Conservation (phyloP, 176 grass and related monocot genomes). For the Oryza rufipogon region DNA sequence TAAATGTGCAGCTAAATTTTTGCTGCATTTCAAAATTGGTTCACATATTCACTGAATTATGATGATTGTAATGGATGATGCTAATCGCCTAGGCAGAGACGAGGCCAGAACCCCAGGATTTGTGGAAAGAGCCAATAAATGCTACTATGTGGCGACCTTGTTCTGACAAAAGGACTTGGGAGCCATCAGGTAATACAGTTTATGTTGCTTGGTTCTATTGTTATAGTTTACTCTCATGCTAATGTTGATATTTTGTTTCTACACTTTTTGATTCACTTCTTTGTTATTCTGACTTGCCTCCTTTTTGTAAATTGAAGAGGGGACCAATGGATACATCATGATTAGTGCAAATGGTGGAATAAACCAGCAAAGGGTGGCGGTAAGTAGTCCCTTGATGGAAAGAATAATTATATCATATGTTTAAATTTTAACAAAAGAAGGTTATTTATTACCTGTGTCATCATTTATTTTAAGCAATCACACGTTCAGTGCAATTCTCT, state of each 20-base stretch:
- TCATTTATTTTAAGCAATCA: conserved; percentile 19
- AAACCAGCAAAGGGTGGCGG: conserved; percentile 97
- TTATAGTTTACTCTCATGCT: conserved; percentile 21
- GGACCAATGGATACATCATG: conserved; percentile 78
- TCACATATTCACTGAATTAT: background rate
- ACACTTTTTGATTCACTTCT: background rate
- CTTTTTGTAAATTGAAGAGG: conserved; percentile 48
- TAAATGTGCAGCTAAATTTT: conserved; percentile 6
- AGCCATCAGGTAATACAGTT: conserved; percentile 52
- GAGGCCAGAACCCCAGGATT: conserved; percentile 71
- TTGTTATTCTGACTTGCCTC: conserved; percentile 18
- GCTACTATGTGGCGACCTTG: conserved; percentile 83
- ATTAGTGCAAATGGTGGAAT: conserved; percentile 98
- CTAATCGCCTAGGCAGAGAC: conserved; percentile 78
- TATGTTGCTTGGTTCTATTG: background rate
- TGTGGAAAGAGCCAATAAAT: conserved; percentile 85
- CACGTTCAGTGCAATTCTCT: conserved; percentile 2
- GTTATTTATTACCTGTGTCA: background rate
- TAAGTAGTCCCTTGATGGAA: conserved; percentile 44
- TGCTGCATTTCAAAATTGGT: conserved; percentile 10
- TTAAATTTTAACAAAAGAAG: background rate
- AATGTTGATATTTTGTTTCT: conserved; percentile 7
- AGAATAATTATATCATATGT: background rate
- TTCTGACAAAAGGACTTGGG: conserved; percentile 61
- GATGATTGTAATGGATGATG: conserved; percentile 16